phyloP scores from a whole-genome alignment of 78 protist genomes.

The Planoprotostelium fungivorum region DNA sequence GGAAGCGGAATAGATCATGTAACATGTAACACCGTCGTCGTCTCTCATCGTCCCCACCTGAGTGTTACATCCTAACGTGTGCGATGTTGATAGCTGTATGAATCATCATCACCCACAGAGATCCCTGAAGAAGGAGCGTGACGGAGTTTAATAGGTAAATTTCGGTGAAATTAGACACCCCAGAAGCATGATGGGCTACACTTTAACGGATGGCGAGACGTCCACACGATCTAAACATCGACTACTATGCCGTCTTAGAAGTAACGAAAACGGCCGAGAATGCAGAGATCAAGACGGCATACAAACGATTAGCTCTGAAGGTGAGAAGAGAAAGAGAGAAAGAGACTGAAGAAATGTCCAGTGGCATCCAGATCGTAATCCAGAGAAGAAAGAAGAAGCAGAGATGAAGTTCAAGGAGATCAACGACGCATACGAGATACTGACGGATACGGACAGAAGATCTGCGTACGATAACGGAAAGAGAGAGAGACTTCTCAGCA shows the following conservation, averaged over 20 bases:
- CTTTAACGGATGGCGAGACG: too few relatives aligned
- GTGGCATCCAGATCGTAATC: background rate
- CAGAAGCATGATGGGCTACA: too few relatives aligned
- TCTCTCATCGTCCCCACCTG: too few relatives aligned
- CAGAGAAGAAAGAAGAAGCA: slow-evolving; percentile 50
- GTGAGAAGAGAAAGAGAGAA: background rate
- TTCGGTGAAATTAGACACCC: too few relatives aligned
- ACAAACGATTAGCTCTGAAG: background rate
- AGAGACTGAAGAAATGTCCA: background rate
- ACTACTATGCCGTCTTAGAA: background rate
- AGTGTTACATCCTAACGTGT: too few relatives aligned
- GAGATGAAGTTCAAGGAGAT: slow-evolving; percentile 68
- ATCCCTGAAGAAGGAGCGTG: too few relatives aligned
- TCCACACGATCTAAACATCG: too few relatives aligned
- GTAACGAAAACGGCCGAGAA: background rate
- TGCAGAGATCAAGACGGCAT: background rate
- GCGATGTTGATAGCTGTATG: too few relatives aligned
- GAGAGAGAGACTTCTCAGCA: background rate
- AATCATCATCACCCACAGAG: too few relatives aligned
- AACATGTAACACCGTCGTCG: too few relatives aligned
- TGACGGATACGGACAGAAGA: slow-evolving; percentile 64
- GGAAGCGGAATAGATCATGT: too few relatives aligned
- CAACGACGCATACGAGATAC: slow-evolving; percentile 60
- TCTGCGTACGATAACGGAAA: slow-evolving; percentile 64
- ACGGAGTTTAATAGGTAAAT: too few relatives aligned